Evolutionary conservation across 495 filamentous ascomycete genomes (phyloP).

Genomic region (Aspergillus haitiensis): DNA sequence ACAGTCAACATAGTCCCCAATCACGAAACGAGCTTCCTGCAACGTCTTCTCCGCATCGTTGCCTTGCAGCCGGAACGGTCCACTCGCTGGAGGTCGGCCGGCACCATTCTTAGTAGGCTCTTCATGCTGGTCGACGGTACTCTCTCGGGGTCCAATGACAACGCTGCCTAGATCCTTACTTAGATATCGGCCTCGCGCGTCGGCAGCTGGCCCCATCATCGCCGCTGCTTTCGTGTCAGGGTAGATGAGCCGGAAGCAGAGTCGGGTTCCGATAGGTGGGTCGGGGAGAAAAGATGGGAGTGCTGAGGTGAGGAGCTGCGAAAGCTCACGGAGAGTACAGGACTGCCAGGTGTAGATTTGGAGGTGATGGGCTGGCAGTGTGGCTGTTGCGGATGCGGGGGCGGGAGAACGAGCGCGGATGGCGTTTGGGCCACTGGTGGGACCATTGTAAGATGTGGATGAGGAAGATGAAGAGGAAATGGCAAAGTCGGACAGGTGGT

Average conservation of each 20-base stretch:
- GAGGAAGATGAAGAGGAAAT: conserved; percentile 16
- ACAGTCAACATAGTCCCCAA: conserved; percentile 84
- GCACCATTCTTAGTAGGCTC: conserved; percentile 37
- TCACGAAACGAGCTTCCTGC: conserved; percentile 72
- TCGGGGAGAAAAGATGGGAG: conserved; percentile 69
- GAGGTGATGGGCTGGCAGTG: conserved; percentile 62
- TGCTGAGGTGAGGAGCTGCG: conserved; percentile 67
- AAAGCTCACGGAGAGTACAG: conserved; percentile 81
- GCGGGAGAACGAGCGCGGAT: conserved; percentile 38
- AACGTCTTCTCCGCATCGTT: conserved; percentile 71
- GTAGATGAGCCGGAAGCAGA: conserved; percentile 84
- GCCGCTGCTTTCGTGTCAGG: conserved; percentile 66
- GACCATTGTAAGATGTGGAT: conserved; percentile 26
- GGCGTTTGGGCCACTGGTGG: conserved; percentile 37
- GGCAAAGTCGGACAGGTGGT: conserved; percentile 51
- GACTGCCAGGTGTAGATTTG: conserved; percentile 87
- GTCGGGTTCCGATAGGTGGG: conserved; percentile 74
- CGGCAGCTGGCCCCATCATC: conserved; percentile 33
- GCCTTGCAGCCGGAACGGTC: conserved; percentile 41
- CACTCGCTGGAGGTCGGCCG: conserved; percentile 17
- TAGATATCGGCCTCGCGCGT: conserved; percentile 61
- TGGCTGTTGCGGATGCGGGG: conserved; percentile 24
- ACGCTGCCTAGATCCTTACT: conserved; percentile 79
- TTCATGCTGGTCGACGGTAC: conserved; percentile 33
- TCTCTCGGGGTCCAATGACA: conserved; percentile 57